Evolutionary conservation across 305 asterid genomes (phyloP), one percentile per base, ranked within the genome.

Genomic region (Plantago lanceolata): DNA sequence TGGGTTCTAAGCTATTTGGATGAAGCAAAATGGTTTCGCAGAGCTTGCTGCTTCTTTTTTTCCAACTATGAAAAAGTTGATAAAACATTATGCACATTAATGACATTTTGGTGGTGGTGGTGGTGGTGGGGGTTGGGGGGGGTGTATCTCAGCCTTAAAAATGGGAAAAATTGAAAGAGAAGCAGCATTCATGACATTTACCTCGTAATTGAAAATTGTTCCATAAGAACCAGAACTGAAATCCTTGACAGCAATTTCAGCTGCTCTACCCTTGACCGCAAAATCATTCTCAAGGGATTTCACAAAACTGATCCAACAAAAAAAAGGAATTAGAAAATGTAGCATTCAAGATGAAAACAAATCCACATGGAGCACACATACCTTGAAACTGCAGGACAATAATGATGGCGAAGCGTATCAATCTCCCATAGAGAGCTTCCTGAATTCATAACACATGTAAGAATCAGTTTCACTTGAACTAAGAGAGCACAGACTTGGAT

Each of bases 341-440:
- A 35, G 29, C 70, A 44, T 16, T 67, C 59, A 24, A 53, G 19
- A 50, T 28, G 6, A 33, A 59, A 47, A 49, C 28, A 55, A 48
- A 71, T 14, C 44, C 17, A 28, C 47, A 54, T 48, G 24, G 3
- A 24, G 29, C 20, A 31, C 20, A 31, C 29, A 5, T 65, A 92
- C 96, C 96, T 89, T 54, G 96, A 82, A 55, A 92, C 94, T 48
- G 96, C 84, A 20, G 95, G 89, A 69, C 91, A 84, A 69, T 85
- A 89, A 82, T 92, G 96, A 71, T 84, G 82, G 56, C 80, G 88
- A 47, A 92, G 89, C 54, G 95, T 85, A 67, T 89, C 94, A 19
- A 92, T 79, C 77, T 92, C 98, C 98, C 96, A 89, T 54, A 89
- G 78, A 44, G 96, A 92, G 81, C 96, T 92, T 71, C 95, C 96